These are phyloP conservation scores for Narthecium ossifragum DNA, from an alignment of 106 monocot genomes.

Conservation along the genomic window DNA sequence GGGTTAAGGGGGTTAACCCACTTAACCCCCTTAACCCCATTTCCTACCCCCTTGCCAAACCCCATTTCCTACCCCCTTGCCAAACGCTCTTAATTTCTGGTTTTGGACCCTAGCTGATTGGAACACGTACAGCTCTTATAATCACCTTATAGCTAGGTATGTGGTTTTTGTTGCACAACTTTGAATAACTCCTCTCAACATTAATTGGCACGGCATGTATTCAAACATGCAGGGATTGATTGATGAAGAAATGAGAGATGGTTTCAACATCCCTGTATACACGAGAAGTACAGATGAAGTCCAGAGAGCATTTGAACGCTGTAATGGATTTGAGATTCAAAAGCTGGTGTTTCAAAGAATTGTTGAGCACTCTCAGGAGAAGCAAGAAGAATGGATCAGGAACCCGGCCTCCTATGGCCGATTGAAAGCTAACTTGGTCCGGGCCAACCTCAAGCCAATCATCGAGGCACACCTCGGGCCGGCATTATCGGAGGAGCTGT, in stretches of 20 bases:
- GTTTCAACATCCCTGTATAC: conserved; percentile 59
- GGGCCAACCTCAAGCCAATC: conserved; percentile 37
- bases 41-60: no score
- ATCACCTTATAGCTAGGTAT: background rate
- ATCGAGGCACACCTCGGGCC: conserved; percentile 37
- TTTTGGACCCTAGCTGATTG: no score
- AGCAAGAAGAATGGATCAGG: conserved; percentile 36
- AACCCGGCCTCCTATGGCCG: conserved; percentile 39
- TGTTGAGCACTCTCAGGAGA: conserved; percentile 42
- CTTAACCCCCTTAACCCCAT: no score
- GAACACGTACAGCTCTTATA: no score
- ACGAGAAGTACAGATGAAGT: conserved; percentile 57
- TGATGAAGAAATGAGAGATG: conserved; percentile 37
- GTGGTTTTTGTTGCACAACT: no score
- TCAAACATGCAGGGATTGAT: conserved; percentile 49
- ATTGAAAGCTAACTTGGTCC: conserved; percentile 36
- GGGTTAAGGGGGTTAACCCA: no score
- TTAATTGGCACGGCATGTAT: no score
- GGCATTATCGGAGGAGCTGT: conserved; percentile 31
- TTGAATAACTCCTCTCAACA: no score
- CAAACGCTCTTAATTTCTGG: no score
- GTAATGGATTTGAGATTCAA: conserved; percentile 33
- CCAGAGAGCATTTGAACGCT: conserved; percentile 26
- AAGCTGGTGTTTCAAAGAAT: conserved; percentile 31
- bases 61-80: no score